Percentiles rank a stretch among this genome's conserved stretches.
phyloP scores from a whole-genome alignment of 1,284 basidiomycete genomes.

The Inonotus hispidus region DNA sequence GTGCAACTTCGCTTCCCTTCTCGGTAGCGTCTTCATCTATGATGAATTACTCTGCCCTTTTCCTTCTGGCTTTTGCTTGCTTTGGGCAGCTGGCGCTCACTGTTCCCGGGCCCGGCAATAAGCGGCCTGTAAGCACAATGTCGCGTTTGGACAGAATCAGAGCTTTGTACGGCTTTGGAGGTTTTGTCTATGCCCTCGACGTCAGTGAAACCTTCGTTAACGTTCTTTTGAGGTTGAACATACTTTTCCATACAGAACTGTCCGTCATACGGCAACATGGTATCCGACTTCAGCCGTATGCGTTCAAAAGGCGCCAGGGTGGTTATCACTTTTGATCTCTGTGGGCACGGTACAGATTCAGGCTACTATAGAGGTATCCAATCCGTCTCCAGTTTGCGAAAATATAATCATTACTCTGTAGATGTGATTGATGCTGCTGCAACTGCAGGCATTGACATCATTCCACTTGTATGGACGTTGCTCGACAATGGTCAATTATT shows the following conservation, averaged over 20 bases:
- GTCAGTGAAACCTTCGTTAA: not conserved
- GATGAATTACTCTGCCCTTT: not conserved
- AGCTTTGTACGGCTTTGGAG: conserved; percentile 14
- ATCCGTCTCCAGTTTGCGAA: not conserved
- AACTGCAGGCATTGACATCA: not conserved
- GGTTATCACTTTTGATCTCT: conserved; percentile 14
- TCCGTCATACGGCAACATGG: not conserved
- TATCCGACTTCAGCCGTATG: conserved; percentile 7
- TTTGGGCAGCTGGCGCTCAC: not conserved
- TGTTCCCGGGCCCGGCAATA: not conserved
- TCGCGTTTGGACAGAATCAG: conserved; percentile 12
- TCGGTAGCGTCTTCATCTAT: not conserved
- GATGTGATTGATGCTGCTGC: conserved; percentile 6
- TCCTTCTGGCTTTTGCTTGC: not conserved
- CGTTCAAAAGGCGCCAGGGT: conserved; percentile 6
- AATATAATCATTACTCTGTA: not conserved
- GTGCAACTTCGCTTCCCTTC: not conserved
- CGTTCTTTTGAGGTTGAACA: not conserved
- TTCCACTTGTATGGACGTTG: conserved; percentile 12
- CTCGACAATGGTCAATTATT: conserved; percentile 7
- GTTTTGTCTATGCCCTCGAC: conserved; percentile 16
- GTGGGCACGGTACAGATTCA: conserved; percentile 2
- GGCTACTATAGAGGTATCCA: conserved; percentile 7
- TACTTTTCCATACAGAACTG: not conserved
- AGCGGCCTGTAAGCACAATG: not conserved